phyloP scores from a whole-genome alignment of 2,329 filamentous ascomycete genomes.

The Huntiella omanensis region DNA sequence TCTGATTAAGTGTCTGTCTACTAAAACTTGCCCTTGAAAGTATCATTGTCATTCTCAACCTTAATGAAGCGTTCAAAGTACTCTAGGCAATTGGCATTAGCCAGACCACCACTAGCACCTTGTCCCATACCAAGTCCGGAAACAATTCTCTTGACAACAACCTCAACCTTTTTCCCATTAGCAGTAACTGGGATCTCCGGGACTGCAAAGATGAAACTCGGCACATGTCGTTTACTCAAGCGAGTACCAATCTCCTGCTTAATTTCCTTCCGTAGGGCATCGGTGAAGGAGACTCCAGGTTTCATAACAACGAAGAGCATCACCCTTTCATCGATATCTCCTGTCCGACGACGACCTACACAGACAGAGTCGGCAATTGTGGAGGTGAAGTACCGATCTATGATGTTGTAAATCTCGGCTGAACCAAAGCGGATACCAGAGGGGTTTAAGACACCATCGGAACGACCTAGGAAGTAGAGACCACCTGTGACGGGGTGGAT shows the following conservation, averaged over 20 bases:
- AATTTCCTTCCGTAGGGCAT: constrained; percentile 34
- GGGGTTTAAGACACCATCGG: constrained; percentile 65
- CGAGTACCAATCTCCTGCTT: constrained; percentile 47
- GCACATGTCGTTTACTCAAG: constrained; percentile 56
- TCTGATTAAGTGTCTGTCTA: not conserved
- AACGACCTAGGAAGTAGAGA: constrained; percentile 48
- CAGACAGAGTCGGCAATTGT: constrained; percentile 55
- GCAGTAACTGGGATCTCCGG: constrained; percentile 68
- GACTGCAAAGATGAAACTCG: constrained; percentile 60
- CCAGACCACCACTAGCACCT: constrained; percentile 55
- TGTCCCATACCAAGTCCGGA: constrained; percentile 35
- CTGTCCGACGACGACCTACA: constrained; percentile 53
- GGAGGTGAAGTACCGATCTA: constrained; percentile 46
- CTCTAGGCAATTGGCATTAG: constrained; percentile 47
- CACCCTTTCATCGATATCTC: constrained; percentile 34
- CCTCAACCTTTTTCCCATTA: constrained; percentile 69
- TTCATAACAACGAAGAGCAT: constrained; percentile 37
- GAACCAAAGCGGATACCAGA: constrained; percentile 63
- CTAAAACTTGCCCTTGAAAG: not conserved
- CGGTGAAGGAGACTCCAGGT: constrained; percentile 36
- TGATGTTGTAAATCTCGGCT: constrained; percentile 59
- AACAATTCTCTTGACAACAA: constrained; percentile 71
- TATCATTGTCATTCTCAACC: not conserved
- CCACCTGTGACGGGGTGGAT: constrained; percentile 49
- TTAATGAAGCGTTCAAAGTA: not conserved